Conservation (phyloP, 2,329 filamentous ascomycete genomes). For the Aureobasidium sp. region DNA sequence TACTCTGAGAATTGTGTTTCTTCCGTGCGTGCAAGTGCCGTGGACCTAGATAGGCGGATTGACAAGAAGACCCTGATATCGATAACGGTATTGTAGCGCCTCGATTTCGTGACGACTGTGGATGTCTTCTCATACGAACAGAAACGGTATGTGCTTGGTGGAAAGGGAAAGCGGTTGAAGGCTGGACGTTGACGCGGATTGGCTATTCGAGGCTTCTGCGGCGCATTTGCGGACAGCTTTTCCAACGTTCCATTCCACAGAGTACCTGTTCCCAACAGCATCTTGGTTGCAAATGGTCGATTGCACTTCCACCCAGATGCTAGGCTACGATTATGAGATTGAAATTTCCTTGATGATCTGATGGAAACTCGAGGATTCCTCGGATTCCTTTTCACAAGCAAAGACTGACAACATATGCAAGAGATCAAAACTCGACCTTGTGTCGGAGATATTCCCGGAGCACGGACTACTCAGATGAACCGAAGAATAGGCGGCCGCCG, state of each 20-base stretch:
- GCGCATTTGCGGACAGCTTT: not conserved
- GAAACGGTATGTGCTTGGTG: not conserved
- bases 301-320: not conserved
- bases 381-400: not conserved
- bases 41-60: not conserved
- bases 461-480: not conserved
- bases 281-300: not conserved
- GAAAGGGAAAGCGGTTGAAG: not conserved
- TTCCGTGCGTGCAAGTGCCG: not conserved
- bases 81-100: not conserved
- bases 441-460: not conserved
- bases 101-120: slow-evolving; percentile 9
- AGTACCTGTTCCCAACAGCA: not conserved
- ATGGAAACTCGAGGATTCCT: too few relatives aligned
- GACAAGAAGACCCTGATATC: not conserved
- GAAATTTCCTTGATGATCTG: too few relatives aligned
- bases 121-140: not conserved
- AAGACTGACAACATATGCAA: not conserved
- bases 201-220: not conserved
- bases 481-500: not conserved
- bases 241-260: too few relatives aligned
- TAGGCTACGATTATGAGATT: not conserved
- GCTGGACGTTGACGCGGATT: not conserved
- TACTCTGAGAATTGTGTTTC: not conserved
- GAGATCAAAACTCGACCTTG: not conserved